Evolutionary conservation across 1,284 basidiomycete genomes (phyloP).

Genomic region (Xerocomus amazonicus): DNA sequence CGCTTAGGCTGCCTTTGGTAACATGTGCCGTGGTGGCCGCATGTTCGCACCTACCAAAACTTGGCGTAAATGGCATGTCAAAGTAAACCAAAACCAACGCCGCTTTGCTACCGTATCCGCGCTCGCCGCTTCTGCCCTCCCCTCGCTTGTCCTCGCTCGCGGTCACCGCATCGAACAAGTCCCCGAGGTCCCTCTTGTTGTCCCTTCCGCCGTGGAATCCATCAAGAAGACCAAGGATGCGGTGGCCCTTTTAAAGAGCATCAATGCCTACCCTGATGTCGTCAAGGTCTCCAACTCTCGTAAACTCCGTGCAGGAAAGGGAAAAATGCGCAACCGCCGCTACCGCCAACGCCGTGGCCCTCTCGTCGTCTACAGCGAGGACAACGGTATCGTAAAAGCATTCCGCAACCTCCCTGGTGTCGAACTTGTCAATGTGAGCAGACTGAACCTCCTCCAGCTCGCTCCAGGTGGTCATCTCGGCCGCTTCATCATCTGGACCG

Average conservation of each 20-base stretch:
- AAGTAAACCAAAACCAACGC: constrained; percentile 99
- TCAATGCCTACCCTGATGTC: constrained; percentile 92
- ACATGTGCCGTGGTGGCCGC: constrained; percentile 99
- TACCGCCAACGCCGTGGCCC: constrained; percentile 98
- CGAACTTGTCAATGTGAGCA: constrained; percentile 92
- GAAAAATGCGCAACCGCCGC: constrained; percentile 96
- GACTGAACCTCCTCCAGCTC: constrained; percentile 97
- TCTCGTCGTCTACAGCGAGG: constrained; percentile 96
- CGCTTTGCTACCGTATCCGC: constrained; percentile 98
- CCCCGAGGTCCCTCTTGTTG: constrained; percentile 94
- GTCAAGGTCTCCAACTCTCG: constrained; percentile 97
- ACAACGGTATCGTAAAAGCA: constrained; percentile 96
- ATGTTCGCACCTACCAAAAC: constrained; percentile 99
- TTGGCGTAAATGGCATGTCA: constrained; percentile 99
- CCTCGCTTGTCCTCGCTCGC: constrained; percentile 97
- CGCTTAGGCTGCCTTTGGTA: constrained; percentile 90
- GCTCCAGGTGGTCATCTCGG: constrained; percentile 99
- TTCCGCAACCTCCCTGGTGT: constrained; percentile 99
- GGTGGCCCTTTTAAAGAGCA: constrained; percentile 87
- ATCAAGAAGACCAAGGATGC: constrained; percentile 98
- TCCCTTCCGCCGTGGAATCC: constrained; percentile 78
- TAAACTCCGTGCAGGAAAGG: constrained; percentile 96
- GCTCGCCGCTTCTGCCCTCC: constrained; percentile 95
- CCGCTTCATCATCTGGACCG: constrained; percentile 99
- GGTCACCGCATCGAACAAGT: constrained; percentile 99